Percentiles rank a stretch among this genome's conserved stretches.
Conservation (phyloP, 805 yeast genomes). For the Ogataea nonfermentans region DNA sequence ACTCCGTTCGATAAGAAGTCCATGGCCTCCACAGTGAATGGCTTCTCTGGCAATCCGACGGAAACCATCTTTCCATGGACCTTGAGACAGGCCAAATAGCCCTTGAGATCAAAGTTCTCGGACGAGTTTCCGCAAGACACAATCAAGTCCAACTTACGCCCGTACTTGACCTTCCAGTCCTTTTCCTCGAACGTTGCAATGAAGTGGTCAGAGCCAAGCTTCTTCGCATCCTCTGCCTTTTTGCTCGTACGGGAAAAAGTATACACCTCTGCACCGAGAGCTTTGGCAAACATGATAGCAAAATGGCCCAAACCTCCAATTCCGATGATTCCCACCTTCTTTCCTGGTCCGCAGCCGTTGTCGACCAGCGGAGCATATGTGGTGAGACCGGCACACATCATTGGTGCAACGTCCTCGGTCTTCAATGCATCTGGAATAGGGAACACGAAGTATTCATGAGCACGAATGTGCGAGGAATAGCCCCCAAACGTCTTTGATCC, state of each 20-base stretch:
- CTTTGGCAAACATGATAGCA: conserved; percentile 57
- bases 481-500: conserved; percentile 56
- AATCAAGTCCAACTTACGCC: conserved; percentile 46
- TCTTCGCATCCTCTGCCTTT: conserved; percentile 51
- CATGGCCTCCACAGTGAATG: conserved; percentile 6
- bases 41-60: conserved; percentile 37
- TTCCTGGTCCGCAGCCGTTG: conserved; percentile 34
- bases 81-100: conserved; percentile 56
- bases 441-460: conserved; percentile 61
- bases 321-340: conserved; percentile 58
- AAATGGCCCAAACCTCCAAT: conserved; percentile 69
- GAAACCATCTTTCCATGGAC: conserved; percentile 53
- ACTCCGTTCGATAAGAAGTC: conserved; percentile 46
- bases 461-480: conserved; percentile 61
- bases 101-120: conserved; percentile 23
- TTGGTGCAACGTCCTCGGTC: conserved; percentile 62
- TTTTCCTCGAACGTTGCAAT: conserved; percentile 44
- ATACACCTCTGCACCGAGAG: conserved; percentile 61
- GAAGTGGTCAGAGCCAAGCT: conserved; percentile 57
- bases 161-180: conserved; percentile 34
- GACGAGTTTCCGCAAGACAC: conserved; percentile 25
- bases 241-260: conserved; percentile 50
- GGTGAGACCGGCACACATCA: conserved; percentile 78
- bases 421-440: conserved; percentile 61
- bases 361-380: conserved; percentile 65